Evolutionary conservation across 148 eudicot species (phyloP), one percentile per base, ranked within the genome.

Genomic region (Selenicereus undatus): DNA sequence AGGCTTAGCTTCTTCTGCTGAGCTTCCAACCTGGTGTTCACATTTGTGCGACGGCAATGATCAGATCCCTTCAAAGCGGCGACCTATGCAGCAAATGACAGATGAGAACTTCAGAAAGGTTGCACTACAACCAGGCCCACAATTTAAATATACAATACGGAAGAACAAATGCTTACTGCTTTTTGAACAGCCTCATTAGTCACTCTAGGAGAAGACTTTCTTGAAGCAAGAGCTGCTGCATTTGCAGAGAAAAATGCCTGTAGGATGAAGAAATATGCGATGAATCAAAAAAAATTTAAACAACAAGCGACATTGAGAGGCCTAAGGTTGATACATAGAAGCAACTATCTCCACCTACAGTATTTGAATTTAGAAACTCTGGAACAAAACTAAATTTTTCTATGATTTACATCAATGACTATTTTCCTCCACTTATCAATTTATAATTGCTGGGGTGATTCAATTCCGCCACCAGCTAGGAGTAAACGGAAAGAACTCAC

Each of bases 1-100:
- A 93, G 91, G 85, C 88, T 89, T 9, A 91, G 89, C 86, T 89
- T 90, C 76, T 93, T 86, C 88, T 88, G 90, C 71, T 93, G 97
- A 82, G 89, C 90, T 45, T 81, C 91, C 77, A 91, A 80, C 72
- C 97, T 84, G 71, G 83, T 83, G 73, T 89, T 90, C 73, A 91
- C 97, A 84, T 80, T 85, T 65, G 94, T 87, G 76, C 86, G 85
- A 24, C 97, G 90, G 24, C 83, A 88, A 71, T 91, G 93, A 74
- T 91, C 90, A 65, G 88, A 90, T 29, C 89, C 90, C 89, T 84
- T 91, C 85, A 89, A 79, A 32, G 88, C 88, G 73, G 89, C 83
- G 77, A 84, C 86, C 97, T 90, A 50, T 32, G 64, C 11, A 65
- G 52, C 54, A 73, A 62, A 73, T 45, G 68, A 51, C 51, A 51